Conservation (phyloP, 768 basidiomycete genomes). For the Leucocoprinus sp. region DNA sequence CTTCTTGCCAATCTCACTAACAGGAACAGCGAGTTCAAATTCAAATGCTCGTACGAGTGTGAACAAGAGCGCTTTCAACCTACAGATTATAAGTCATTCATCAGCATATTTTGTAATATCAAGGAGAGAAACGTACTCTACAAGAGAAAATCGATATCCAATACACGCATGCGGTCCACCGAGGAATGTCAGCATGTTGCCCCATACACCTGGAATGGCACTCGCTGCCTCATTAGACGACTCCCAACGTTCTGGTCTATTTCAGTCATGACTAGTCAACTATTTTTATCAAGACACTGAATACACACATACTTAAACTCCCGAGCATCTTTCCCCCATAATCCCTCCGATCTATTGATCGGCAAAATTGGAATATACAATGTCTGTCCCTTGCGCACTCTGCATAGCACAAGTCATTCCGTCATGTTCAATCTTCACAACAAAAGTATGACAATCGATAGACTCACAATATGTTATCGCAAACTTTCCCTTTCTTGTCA, state of each 20-base stretch:
- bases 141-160: conserved; percentile 54
- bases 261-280: no score
- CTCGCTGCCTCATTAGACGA: conserved; percentile 33
- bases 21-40: conserved; percentile 40
- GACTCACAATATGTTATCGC: conserved; percentile 29
- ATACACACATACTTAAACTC: conserved; percentile 44
- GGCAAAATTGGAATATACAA: conserved; percentile 43
- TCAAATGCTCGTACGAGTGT: conserved; percentile 31
- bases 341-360: conserved; percentile 40
- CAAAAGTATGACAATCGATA: not conserved
- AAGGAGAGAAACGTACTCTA: not conserved
- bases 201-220: conserved; percentile 51
- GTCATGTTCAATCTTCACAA: not conserved
- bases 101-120: no score
- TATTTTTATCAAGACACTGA: not conserved
- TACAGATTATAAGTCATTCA: not conserved
- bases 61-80: conserved; percentile 15
- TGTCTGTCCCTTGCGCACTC: conserved; percentile 35
- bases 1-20: conserved; percentile 26
- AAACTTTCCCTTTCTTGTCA: conserved; percentile 33
- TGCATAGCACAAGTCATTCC: conserved; percentile 8
- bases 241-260: conserved; percentile 61
- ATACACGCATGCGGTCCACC: conserved; percentile 62
- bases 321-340: conserved; percentile 58
- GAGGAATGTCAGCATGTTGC: conserved; percentile 51